Base-by-base conservation (phyloP, 1,284 basidiomycete genomes). In the Cryptococcus sp. region DNA sequence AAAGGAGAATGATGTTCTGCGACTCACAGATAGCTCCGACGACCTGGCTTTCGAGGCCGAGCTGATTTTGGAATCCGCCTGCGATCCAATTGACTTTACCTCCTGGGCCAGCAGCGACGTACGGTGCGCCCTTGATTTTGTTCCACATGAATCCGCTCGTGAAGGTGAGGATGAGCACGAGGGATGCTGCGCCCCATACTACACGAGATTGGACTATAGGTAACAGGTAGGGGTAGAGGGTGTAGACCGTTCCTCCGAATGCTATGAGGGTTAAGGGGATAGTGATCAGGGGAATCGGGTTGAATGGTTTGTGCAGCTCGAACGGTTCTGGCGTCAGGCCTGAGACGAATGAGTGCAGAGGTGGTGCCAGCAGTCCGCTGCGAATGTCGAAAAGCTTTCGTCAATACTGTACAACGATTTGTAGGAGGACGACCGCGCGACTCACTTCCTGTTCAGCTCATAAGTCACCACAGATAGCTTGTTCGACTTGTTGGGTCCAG, bases 61-160 rank as follows among this genome's bases (percentile, higher is more conserved):
- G 89, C 78, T 98, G 94, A 70, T 87, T 92, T 73, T 89, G 87
- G 79, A 89, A 97, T 1, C 95, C 94, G 10, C 80, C 83, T 10
- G 91, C 89, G 70, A 97, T 89, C 87, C 92, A 94, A 61, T 82
- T 83, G 20, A 87, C 64, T 25, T 86, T 70, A 78, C 86, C 81
- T 29, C 74, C 66, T 0, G 64, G 66, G 3, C 68, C 72, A 13
- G 66, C 64, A 39, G 85, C 86, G 52, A 83, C 82, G 70, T 86
- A 92, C 2, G 93, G 93, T 56, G 85, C 85, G 49, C 83, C 83
- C 62, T 95, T 87, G 70, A 99, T 99, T 63, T 87, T 87, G 67
- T 91, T 92, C 82, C 96, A 99, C 96, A 99, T 99, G 81, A 88
- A 89, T 3, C 93, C 93, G 8, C 87, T 86, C 11, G 87, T 94